phyloP scores from a whole-genome alignment of 345 rosid genomes.

The Nasturtium officinale region DNA sequence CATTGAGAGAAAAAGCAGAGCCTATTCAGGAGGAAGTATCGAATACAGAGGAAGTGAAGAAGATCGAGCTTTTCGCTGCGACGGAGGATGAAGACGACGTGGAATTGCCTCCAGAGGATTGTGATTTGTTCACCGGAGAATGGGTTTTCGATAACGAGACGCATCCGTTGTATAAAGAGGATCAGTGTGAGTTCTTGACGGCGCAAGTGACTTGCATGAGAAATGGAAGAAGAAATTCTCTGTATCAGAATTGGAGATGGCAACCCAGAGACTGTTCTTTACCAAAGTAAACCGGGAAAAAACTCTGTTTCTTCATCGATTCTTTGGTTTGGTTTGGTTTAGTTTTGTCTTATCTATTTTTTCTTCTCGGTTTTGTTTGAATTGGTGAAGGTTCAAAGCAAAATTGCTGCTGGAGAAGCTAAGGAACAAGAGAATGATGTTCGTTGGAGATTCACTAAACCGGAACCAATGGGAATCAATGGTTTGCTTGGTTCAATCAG shows the following conservation, averaged over 20 bases:
- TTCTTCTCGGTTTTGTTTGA: neutral
- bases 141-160: slow-evolving; percentile 83
- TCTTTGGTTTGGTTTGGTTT: slow-evolving; percentile 5
- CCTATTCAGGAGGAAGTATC: slow-evolving; percentile 21
- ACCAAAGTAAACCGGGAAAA: slow-evolving; percentile 59
- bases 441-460: slow-evolving; percentile 91
- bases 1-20: slow-evolving; percentile 10
- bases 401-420: slow-evolving; percentile 72
- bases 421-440: slow-evolving; percentile 92
- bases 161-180: slow-evolving; percentile 80
- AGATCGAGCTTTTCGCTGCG: slow-evolving; percentile 32
- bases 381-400: slow-evolving; percentile 63
- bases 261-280: slow-evolving; percentile 85
- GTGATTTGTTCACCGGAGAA: slow-evolving; percentile 82
- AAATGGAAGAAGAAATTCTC: slow-evolving; percentile 81
- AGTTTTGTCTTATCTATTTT: neutral
- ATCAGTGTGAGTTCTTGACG: slow-evolving; percentile 81
- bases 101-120: slow-evolving; percentile 77
- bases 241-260: slow-evolving; percentile 96
- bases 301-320: neutral
- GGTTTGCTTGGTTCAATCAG: slow-evolving; percentile 91
- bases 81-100: slow-evolving; percentile 53
- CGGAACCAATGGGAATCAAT: slow-evolving; percentile 99
- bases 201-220: slow-evolving; percentile 91
- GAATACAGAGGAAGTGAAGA: slow-evolving; percentile 39